These are phyloP conservation scores for Crucibulum laeve DNA, from an alignment of 768 basidiomycete species.

Conservation along the genomic window DNA sequence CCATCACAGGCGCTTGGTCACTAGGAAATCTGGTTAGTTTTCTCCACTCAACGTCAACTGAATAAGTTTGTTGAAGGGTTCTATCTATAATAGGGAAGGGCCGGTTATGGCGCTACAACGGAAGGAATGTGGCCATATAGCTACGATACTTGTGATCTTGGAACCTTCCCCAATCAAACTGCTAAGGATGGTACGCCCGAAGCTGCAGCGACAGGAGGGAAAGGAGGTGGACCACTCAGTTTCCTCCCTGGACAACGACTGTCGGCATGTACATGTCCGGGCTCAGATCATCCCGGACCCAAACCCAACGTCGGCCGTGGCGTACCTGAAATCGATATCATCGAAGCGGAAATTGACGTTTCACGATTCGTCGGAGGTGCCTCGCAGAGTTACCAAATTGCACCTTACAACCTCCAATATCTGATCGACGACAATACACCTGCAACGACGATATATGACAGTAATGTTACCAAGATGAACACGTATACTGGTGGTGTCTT, in stretches of 20 bases:
- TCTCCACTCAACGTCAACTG: neutral
- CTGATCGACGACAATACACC: constrained; percentile 50
- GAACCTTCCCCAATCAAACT: constrained; percentile 83
- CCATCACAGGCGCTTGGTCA: constrained; percentile 55
- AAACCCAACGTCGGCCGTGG: constrained; percentile 60
- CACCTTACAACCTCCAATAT: constrained; percentile 75
- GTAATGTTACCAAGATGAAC: constrained; percentile 51
- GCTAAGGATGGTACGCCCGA: constrained; percentile 51
- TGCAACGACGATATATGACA: constrained; percentile 50
- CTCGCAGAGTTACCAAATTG: constrained; percentile 78
- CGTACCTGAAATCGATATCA: constrained; percentile 90
- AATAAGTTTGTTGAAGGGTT: too few relatives aligned
- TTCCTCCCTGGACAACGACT: constrained; percentile 83
- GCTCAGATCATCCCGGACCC: constrained; percentile 88
- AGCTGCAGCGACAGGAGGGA: constrained; percentile 49
- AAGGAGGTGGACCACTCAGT: constrained; percentile 54
- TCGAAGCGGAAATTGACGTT: constrained; percentile 77
- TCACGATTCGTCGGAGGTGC: constrained; percentile 51
- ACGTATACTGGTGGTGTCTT: constrained; percentile 63
- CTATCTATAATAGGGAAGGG: constrained; percentile 55
- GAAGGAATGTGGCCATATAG: constrained; percentile 88
- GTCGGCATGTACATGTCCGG: constrained; percentile 85
- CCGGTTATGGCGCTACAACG: constrained; percentile 87
- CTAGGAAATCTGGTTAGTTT: constrained; percentile 65
- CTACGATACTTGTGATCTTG: constrained; percentile 81